These are phyloP conservation scores for Hemileccinum impolitum DNA, from an alignment of 768 basidiomycete species.

Conservation along the genomic window DNA sequence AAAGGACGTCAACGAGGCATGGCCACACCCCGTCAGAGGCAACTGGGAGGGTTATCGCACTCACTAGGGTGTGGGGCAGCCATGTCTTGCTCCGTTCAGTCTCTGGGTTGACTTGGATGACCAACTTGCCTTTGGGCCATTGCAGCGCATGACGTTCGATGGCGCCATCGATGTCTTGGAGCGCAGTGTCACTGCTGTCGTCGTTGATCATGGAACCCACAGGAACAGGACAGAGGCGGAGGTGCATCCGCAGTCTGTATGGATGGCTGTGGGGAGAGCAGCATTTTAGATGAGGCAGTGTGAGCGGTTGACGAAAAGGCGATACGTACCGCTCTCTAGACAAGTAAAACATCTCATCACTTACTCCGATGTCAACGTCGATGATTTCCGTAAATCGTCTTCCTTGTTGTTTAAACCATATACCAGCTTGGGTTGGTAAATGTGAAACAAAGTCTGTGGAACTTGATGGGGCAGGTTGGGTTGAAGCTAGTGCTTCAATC, in stretches of 20 bases:
- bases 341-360: constrained; percentile 20
- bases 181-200: neutral
- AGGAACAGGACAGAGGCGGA: constrained; percentile 23
- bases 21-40: too few species aligned
- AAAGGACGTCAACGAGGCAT: neutral
- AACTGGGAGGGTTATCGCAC: constrained; percentile 5
- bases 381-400: constrained; percentile 17
- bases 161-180: constrained; percentile 4
- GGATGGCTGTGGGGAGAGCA: neutral
- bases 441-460: constrained; percentile 11
- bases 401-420: constrained; percentile 27
- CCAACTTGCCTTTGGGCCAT: constrained; percentile 48
- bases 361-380: constrained; percentile 21
- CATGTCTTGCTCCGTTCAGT: constrained; percentile 34
- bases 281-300: neutral
- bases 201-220: neutral
- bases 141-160: constrained; percentile 16
- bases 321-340: constrained; percentile 16
- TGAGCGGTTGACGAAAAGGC: neutral
- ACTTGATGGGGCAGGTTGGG: neutral
- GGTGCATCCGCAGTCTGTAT: constrained; percentile 16
- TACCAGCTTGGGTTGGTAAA: constrained; percentile 18
- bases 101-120: constrained; percentile 44
- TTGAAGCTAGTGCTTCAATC: neutral
- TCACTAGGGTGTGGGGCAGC: constrained; percentile 44